Evolutionary conservation across 2,329 filamentous ascomycete species (phyloP).

Genomic region (Rhynchosporium agropyri): DNA sequence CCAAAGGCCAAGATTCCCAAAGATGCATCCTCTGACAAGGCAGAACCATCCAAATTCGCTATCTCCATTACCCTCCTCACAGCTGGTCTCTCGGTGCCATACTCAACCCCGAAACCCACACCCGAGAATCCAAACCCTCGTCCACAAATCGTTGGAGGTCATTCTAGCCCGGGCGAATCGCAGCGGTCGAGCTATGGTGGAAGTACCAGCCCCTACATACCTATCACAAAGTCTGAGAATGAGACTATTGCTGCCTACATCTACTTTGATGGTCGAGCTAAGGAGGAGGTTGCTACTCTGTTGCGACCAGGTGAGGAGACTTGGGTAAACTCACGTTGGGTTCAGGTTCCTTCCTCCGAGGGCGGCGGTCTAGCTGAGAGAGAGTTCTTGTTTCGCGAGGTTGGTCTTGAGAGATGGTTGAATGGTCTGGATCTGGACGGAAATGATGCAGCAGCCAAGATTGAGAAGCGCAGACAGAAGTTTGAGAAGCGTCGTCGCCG

Average conservation of each 20-base stretch:
- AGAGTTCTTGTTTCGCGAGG: slow-evolving; percentile 96
- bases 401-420: slow-evolving; percentile 93
- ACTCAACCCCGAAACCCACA: slow-evolving; percentile 84
- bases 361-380: slow-evolving; percentile 93
- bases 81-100: slow-evolving; percentile 84
- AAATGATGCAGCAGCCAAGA: slow-evolving; percentile 84
- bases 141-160: slow-evolving; percentile 76
- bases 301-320: slow-evolving; percentile 93
- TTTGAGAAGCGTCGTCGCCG: slow-evolving; percentile 69
- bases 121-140: slow-evolving; percentile 77
- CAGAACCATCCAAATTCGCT: slow-evolving; percentile 93
- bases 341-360: slow-evolving; percentile 87
- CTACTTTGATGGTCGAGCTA: slow-evolving; percentile 93
- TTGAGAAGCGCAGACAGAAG: slow-evolving; percentile 86
- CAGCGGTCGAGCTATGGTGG: slow-evolving; percentile 53
- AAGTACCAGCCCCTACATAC: slow-evolving; percentile 81
- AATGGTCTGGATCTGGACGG: slow-evolving; percentile 95
- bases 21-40: slow-evolving; percentile 67
- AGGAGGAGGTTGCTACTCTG: slow-evolving; percentile 96
- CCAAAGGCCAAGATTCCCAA: slow-evolving; percentile 77
- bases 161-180: slow-evolving; percentile 57
- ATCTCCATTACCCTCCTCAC: slow-evolving; percentile 97
- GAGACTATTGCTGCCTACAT: slow-evolving; percentile 99
- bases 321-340: slow-evolving; percentile 98
- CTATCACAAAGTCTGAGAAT: slow-evolving; percentile 88